Evolutionary conservation across 2,329 filamentous ascomycete species (phyloP).

Genomic region (Neofusicoccum sp.): DNA sequence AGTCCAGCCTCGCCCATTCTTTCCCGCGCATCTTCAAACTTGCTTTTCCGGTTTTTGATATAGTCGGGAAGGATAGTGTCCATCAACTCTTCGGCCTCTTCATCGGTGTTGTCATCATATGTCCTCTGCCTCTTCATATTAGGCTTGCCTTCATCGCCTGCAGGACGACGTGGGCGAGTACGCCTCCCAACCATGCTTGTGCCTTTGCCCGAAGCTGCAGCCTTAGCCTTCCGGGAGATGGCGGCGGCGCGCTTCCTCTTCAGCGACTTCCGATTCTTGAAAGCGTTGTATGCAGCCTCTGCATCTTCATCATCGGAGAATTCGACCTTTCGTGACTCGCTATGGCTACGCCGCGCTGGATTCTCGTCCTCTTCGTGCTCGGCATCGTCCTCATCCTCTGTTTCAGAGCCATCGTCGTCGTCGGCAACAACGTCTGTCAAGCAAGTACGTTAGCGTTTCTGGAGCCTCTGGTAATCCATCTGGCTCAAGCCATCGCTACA

Average conservation of each 20-base stretch:
- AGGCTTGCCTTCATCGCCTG: not conserved
- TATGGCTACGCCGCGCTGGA: not conserved
- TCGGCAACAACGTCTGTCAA: not conserved
- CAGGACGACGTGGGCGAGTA: constrained; percentile 25
- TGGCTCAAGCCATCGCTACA: not conserved
- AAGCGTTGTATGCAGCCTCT: constrained; percentile 63
- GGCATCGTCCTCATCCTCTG: constrained; percentile 2
- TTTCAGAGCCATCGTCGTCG: not conserved
- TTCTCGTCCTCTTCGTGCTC: constrained; percentile 1
- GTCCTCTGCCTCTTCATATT: constrained; percentile 21
- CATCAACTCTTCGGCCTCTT: constrained; percentile 52
- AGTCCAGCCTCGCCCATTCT: constrained; percentile 68
- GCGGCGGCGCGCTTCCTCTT: constrained; percentile 55
- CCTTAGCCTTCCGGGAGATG: constrained; percentile 49
- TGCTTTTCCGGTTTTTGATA: constrained; percentile 65
- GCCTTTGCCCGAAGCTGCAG: constrained; percentile 31
- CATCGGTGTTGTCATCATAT: constrained; percentile 33
- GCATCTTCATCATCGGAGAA: constrained; percentile 55
- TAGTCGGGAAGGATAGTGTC: constrained; percentile 71
- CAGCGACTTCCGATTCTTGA: constrained; percentile 61
- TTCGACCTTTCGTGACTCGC: constrained; percentile 19
- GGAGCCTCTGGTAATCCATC: not conserved
- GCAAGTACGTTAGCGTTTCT: not conserved
- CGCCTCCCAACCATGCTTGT: constrained; percentile 47
- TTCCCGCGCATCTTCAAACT: constrained; percentile 67